These are phyloP conservation scores for Erodium trifolium DNA, from an alignment of 441 rosid species.

Conservation along the genomic window DNA sequence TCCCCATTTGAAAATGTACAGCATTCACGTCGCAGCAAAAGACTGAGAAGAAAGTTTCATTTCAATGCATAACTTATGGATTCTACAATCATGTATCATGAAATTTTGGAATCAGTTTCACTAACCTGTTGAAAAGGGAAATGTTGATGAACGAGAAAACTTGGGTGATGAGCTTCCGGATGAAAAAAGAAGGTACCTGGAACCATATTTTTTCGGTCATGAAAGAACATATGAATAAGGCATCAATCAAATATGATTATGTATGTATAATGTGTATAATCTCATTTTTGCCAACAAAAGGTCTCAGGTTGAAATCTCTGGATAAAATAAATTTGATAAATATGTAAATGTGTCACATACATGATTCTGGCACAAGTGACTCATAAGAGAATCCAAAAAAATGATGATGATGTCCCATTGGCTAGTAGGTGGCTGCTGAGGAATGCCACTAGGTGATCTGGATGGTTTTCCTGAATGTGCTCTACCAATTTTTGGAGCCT, in stretches of 20 bases:
- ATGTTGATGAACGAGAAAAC: constrained; percentile 95
- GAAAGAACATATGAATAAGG: background rate
- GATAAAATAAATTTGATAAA: background rate
- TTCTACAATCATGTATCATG: constrained; percentile 3
- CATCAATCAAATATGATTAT: constrained; percentile 4
- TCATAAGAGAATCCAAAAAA: constrained; percentile 89
- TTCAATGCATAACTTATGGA: constrained; percentile 17
- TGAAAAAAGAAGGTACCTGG: constrained; percentile 95
- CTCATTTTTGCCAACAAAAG: background rate
- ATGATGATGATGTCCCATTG: constrained; percentile 90
- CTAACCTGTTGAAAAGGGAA: constrained; percentile 91
- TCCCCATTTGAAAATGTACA: constrained; percentile 99
- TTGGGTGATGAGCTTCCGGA: constrained; percentile 90
- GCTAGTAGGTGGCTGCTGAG: constrained; percentile 58
- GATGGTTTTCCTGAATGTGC: constrained; percentile 65
- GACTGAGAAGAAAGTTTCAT: constrained; percentile 38
- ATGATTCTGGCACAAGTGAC: constrained; percentile 65
- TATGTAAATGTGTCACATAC: constrained; percentile 38
- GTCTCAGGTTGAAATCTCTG: background rate
- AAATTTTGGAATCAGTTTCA: constrained; percentile 8
- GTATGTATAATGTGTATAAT: background rate
- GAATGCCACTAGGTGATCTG: constrained; percentile 30
- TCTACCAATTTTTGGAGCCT: constrained; percentile 86
- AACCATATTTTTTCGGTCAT: constrained; percentile 21
- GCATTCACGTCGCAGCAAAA: constrained; percentile 92